Base-by-base conservation (phyloP, 192 early-diverging fungal genomes). In the Backusella westeae region DNA sequence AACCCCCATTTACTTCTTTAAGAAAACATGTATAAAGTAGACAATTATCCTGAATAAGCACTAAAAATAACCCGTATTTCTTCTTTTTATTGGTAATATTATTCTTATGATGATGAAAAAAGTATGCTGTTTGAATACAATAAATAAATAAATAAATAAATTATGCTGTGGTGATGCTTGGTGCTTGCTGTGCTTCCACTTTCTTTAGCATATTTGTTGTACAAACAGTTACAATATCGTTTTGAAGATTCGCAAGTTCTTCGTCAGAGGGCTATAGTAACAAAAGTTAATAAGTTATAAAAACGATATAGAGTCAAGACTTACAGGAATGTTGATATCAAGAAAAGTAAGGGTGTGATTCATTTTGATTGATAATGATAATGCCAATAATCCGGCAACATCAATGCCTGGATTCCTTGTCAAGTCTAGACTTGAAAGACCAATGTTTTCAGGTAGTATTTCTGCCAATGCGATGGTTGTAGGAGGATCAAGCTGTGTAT, bases 391-490 rank as follows among this genome's bases (percentile, higher is more conserved):
- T 6, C 96, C 96, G 1, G 93, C 94, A 74, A 96, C 80, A 38
- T 92, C 92, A 52, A 97, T 93, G 3, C 80, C 79, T 10, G 92
- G 89, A 80, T 97, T 97, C 26, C 86, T 83, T 9, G 93, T 90
- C 34, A 97, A 81, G 75, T 96, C 93, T 74, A 97, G 86, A 67
- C 89, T 86, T 70, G 84, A 83, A 19, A 97, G 81, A 32, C 85
- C 69, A 5, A 83, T 85, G 23, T 89, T 94, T 65, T 96, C 91
- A 10, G 96, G 94, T 59, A 97, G 75, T 38, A 89, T 85, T 80
- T 97, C 96, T 12, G 96, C 94, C 41, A 97, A 78, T 14, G 88
- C 87, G 67, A 97, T 94, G 6, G 94, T 91, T 26, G 82, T 88
- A 49, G 39, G 34, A 4, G 73, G 36, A 66, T 73, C 78, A 35